Evolutionary conservation across 176 grass and related monocot genomes (phyloP).

Genomic region (Oryza punctata): DNA sequence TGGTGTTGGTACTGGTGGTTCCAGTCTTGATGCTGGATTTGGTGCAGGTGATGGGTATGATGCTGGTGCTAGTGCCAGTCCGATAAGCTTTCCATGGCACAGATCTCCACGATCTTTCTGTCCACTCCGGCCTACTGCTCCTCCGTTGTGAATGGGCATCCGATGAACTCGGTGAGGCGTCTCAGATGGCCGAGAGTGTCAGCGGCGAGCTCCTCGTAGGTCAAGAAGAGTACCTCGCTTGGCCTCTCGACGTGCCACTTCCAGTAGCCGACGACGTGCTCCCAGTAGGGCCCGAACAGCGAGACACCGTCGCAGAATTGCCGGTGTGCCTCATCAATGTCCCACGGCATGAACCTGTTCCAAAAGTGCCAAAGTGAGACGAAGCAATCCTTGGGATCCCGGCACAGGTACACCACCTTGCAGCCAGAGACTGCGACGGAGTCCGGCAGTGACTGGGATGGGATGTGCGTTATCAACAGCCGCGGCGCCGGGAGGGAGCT

Average conservation of each 20-base stretch:
- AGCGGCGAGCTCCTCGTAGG: slow-evolving; percentile 25
- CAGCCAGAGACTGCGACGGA: background rate
- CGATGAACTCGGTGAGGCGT: slow-evolving; percentile 18
- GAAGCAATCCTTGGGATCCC: slow-evolving; percentile 30
- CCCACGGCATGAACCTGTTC: background rate
- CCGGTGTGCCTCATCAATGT: background rate
- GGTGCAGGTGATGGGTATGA: too few species aligned
- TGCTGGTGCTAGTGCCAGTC: too few species aligned
- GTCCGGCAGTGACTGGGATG: background rate
- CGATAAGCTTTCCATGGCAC: slow-evolving; percentile 7
- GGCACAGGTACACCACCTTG: background rate
- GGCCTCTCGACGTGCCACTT: slow-evolving; percentile 5
- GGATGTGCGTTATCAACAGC: slow-evolving; percentile 27
- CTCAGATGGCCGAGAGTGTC: slow-evolving; percentile 5
- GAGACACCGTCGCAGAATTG: slow-evolving; percentile 13
- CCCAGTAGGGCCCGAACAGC: background rate
- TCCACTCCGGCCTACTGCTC: slow-evolving; percentile 3
- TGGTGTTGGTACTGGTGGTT: too few species aligned
- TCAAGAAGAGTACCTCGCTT: slow-evolving; percentile 32
- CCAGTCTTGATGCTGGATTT: too few species aligned
- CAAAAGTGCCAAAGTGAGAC: slow-evolving; percentile 28
- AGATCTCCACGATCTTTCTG: background rate
- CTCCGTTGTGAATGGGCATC: background rate
- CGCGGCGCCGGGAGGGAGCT: background rate
- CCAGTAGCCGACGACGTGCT: slow-evolving; percentile 40